phyloP scores from a whole-genome alignment of 805 yeast genomes.

The Starmerella apicola region DNA sequence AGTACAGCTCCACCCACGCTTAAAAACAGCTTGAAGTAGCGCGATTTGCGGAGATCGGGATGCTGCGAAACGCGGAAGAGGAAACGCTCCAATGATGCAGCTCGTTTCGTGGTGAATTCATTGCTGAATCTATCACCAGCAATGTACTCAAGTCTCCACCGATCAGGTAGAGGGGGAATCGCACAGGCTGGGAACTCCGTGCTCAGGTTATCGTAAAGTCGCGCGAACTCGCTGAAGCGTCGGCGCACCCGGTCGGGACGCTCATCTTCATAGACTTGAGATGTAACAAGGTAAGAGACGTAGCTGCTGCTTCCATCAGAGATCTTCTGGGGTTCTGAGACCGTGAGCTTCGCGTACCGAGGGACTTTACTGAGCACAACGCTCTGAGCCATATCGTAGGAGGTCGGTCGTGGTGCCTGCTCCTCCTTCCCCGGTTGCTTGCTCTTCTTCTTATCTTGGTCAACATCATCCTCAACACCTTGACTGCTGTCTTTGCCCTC shows the following conservation, averaged over 20 bases:
- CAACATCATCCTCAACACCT: too few relatives aligned
- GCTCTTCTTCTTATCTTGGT: too few relatives aligned
- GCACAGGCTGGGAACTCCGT: slow-evolving; percentile 77
- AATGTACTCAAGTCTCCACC: slow-evolving; percentile 77
- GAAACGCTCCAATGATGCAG: slow-evolving; percentile 68
- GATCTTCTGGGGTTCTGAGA: slow-evolving; percentile 22
- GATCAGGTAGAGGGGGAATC: slow-evolving; percentile 90
- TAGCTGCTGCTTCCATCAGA: slow-evolving; percentile 34
- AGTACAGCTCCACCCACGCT: slow-evolving; percentile 33
- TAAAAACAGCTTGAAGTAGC: slow-evolving; percentile 56
- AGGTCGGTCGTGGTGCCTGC: not conserved
- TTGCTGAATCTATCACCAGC: slow-evolving; percentile 86
- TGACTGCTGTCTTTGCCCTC: too few relatives aligned
- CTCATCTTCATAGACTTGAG: slow-evolving; percentile 28
- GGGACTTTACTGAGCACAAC: slow-evolving; percentile 12
- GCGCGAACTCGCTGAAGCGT: slow-evolving; percentile 77
- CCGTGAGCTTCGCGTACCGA: slow-evolving; percentile 12
- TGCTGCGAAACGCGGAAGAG: slow-evolving; percentile 61
- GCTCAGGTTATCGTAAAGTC: slow-evolving; percentile 57
- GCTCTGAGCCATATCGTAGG: slow-evolving; percentile 2
- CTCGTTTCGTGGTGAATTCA: slow-evolving; percentile 72
- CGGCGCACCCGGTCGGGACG: slow-evolving; percentile 42
- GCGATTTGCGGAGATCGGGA: slow-evolving; percentile 56
- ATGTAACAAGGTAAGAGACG: slow-evolving; percentile 57
- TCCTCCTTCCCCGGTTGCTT: not conserved